Base-by-base conservation (phyloP, 129 eudicot species). In the Daucus carota region DNA sequence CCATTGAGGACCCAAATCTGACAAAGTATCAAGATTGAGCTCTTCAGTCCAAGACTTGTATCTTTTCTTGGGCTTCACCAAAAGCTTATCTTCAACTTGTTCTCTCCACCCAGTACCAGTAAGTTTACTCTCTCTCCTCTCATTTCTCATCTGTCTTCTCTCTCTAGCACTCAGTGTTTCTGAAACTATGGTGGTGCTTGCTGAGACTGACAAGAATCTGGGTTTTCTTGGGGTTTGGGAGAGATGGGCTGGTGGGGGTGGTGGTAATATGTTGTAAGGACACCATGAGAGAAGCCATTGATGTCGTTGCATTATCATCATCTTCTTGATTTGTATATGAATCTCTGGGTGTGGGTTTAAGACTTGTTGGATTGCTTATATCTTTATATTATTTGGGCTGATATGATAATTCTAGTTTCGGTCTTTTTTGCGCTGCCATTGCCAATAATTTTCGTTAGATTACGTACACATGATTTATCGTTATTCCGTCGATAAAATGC, bases 1-100 rank as follows among this genome's bases (percentile, higher is more conserved):
- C 99, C 99, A 94, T 41, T 88, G 97, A 17, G 97, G 90, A 18
- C 99, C 99, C 80, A 91, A 20, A 24, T 10, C 29, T 42, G 97
- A 85, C 29, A 95, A 90, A 31, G 79, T 78, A 46, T 95, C 96
- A 62, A 95, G 87, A 68, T 95, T 91, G 14, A 95, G 90, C 60
- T 91, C 94, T 29, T 91, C 99, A 73, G 87, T 90, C 99, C 96
- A 91, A 3, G 92, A 76, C 22, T 60, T 78, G 15, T 75, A 81
- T 43, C 57, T 85, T 80, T 86, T 91, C 73, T 83, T 91, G 43
- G 91, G 93, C 80, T 90, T 93, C 84, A 88, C 78, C 14, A 85
- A 68, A 4, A 93, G 92, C 83, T 28, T 86, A 59, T 87, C 86
- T 79, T 95, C 97, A 29, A 95, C 97, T 15, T 89, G 90, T 72